Base-by-base conservation (phyloP, 208 protist genomes). In the Crithidia expoeki region DNA sequence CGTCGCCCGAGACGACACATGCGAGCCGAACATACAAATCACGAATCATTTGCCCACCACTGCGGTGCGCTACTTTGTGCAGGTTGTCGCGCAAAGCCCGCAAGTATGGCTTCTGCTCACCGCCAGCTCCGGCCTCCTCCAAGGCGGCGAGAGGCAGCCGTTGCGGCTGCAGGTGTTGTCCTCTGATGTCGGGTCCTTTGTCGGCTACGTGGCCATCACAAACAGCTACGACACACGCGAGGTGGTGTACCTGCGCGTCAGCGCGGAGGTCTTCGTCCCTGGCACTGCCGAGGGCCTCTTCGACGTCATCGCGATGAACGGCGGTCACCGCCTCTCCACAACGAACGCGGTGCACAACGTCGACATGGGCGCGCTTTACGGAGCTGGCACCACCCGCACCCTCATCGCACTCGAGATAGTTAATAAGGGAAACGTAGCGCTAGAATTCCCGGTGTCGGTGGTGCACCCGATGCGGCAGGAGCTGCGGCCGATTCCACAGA, bases 361-460 rank as follows among this genome's bases (percentile, higher is more conserved):
- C 4, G 72, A 80, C 33, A 66, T 96, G 81, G 92, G 92, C 0
- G 76, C 85, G n/a, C 60, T 94, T 17, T 89, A 92, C 68, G 92
- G 92, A n/a, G 73, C 83, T 14, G 72, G 79, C 40, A 77, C 87
- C 4, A 69, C 71, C 11, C 80, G 80, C 28, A 68, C 83, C 11
- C 83, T 85, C 72, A 83, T 94, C 23, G 83, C 87, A 23, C 59
- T 94, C 9, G 85, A 94, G 58, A 92, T 96, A 50, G 76, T 85
- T 16, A 96, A 96, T 72, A 78, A 81, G 40, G 72, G 83, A 23
- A 80, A 42, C 46, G 82, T 91, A 40, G 79, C 88, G 16, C 76
- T 96, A 32, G 89, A 96, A 81, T 96, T 96, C 59, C 85, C 89
- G 16, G 73, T 94, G 16, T 86, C 86, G n/a, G 91, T 96, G 19